These are phyloP conservation scores for Sonneratia alba DNA, from an alignment of 345 rosid species.

Conservation along the genomic window DNA sequence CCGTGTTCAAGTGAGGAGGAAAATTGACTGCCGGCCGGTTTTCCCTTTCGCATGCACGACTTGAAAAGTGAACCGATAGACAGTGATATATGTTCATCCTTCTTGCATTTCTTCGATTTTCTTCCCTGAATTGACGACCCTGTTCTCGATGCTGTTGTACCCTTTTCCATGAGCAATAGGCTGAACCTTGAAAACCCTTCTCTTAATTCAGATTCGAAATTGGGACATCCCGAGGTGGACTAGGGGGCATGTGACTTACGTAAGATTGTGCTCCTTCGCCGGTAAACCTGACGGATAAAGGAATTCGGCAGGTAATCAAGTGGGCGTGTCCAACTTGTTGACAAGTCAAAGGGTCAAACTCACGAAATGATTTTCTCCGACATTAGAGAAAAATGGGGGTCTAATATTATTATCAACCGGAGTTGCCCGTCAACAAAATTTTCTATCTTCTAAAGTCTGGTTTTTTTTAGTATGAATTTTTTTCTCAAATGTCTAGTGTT, in stretches of 20 bases:
- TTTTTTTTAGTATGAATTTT: too few species aligned
- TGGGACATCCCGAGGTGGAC: neutral
- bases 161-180: neutral
- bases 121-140: neutral
- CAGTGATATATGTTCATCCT: too few species aligned
- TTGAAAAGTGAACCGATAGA: too few species aligned
- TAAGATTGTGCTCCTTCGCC: neutral
- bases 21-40: too few species aligned
- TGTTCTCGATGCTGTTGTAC: neutral
- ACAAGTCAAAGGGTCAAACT: conserved; percentile 2
- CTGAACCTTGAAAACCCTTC: neutral
- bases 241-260: neutral
- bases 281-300: neutral
- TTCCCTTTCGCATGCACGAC: too few species aligned
- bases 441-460: too few species aligned
- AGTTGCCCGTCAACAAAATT: neutral
- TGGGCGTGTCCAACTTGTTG: neutral
- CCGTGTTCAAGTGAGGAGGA: too few species aligned
- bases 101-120: too few species aligned
- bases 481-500: too few species aligned
- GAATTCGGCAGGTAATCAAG: neutral
- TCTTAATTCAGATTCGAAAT: neutral
- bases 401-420: neutral
- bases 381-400: neutral
- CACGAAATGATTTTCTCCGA: neutral